Base-by-base conservation (phyloP, 306 rosid genomes). In the Canavalia gladiata region DNA sequence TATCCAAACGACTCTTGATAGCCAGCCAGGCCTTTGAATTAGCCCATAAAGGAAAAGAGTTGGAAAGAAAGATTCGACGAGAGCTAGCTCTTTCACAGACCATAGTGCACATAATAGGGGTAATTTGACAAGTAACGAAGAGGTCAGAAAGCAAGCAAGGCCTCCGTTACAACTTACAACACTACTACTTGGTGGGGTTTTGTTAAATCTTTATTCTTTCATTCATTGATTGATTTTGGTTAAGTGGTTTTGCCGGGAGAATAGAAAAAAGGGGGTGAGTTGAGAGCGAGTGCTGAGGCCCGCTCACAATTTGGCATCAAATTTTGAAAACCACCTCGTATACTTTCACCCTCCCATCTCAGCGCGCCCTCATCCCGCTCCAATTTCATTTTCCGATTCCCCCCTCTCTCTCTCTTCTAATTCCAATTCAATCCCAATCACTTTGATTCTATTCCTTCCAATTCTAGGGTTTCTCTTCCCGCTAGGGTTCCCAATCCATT, bases 261-360 rank as follows among this genome's bases (percentile, higher is more conserved):
- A 68, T 43, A 12, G 7, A 35, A 74, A 46, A 54, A 50, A 31
- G 52, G 1, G 12, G 4, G 8, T 2, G 10, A 13, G 56, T 0
- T 18, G 50, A 43, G 49, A 31, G 76, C 28, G 67, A 76, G 50
- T 49, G 13, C 35, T 1, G 13, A 60, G 42, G 65, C 90, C 88
- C 90, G 90, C 86, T 85, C 90, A 25, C 74, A 84, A 65, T 89
- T 88, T 72, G 72, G 74, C 86, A 82, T 89, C 84, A 86, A 88
- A 82, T 84, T 91, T 91, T 91, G 90, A 87, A 87, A 84, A 35
- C 56, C 52, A 57, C 37, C 8, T 7, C 0, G 29, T 5, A 13
- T 56, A 57, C 34, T 65, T 74, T 83, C 69, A 62, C 33, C 11
- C 4, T 64, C 9, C 25, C 25, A 18, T 18, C 25, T 18, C 28